phyloP scores from a whole-genome alignment of 2,329 filamentous ascomycete genomes.

The Epichloe uncinata region DNA sequence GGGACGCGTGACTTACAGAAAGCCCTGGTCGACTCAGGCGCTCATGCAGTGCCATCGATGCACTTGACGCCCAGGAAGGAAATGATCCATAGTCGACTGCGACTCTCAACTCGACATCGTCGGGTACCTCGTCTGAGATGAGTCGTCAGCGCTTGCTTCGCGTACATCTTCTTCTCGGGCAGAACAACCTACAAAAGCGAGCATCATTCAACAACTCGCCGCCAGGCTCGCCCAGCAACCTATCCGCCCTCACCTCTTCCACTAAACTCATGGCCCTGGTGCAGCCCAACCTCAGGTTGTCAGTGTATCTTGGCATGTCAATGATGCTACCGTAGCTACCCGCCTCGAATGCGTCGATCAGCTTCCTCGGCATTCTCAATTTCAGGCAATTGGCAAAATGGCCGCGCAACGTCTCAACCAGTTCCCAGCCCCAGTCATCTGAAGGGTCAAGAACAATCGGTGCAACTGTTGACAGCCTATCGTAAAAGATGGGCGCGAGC shows the following conservation, averaged over 20 bases:
- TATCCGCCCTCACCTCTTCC: conserved; percentile 34
- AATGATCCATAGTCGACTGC: conserved; percentile 40
- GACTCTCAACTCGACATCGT: conserved; percentile 26
- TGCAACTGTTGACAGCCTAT: conserved; percentile 38
- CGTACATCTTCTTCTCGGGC: fast-evolving
- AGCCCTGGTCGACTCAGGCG: conserved; percentile 34
- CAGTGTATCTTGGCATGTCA: conserved; percentile 30
- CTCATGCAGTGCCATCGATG: conserved; percentile 26
- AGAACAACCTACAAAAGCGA: conserved; percentile 30
- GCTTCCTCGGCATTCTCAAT: conserved; percentile 28
- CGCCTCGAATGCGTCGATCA: conserved; percentile 34
- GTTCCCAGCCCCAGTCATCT: conserved; percentile 19
- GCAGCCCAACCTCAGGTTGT: conserved; percentile 33
- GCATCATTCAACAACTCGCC: conserved; percentile 29
- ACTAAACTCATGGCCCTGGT: conserved; percentile 38
- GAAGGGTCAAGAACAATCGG: conserved; percentile 25
- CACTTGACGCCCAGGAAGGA: conserved; percentile 30
- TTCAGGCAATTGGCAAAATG: conserved; percentile 35
- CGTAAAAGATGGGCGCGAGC: conserved; percentile 39
- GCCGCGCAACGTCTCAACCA: conserved; percentile 28
- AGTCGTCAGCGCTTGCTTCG: not conserved
- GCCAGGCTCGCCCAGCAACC: conserved; percentile 27
- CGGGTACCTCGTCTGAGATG: conserved; percentile 25
- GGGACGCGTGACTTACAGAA: conserved; percentile 27
- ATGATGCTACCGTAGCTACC: conserved; percentile 39